Evolutionary conservation across 2,329 filamentous ascomycete genomes (phyloP).

Genomic region (Tolypocladium nubicola): DNA sequence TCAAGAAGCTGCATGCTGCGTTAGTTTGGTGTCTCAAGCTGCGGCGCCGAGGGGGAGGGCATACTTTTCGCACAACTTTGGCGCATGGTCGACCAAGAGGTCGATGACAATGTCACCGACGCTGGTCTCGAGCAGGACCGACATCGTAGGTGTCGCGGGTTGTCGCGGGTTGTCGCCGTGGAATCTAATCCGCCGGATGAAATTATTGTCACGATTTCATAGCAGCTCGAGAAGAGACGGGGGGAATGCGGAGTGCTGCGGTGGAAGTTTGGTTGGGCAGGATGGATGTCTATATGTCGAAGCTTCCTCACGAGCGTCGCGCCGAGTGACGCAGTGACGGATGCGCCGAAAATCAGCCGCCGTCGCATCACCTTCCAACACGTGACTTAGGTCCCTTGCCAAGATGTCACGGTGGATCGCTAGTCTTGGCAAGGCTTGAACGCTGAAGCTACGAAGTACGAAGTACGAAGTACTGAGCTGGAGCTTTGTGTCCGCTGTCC

Average conservation of each 20-base stretch:
- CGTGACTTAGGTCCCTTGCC: not conserved
- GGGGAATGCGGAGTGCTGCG: not conserved
- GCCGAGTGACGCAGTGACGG: not conserved
- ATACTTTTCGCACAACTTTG: constrained; percentile 91
- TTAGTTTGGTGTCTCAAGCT: constrained; percentile 37
- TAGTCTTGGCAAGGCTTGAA: not conserved
- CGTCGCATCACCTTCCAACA: not conserved
- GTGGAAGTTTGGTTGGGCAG: not conserved
- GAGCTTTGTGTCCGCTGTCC: too few species aligned
- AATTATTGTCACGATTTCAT: not conserved
- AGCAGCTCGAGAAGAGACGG: not conserved
- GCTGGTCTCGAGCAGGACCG: constrained; percentile 86
- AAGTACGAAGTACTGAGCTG: too few species aligned
- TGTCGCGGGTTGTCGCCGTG: not conserved
- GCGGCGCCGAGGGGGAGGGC: constrained; percentile 21
- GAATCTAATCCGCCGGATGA: not conserved
- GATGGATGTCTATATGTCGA: not conserved
- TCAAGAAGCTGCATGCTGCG: constrained; percentile 64
- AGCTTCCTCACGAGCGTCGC: not conserved
- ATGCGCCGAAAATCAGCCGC: not conserved
- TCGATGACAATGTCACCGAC: constrained; percentile 92
- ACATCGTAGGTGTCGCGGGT: constrained; percentile 46
- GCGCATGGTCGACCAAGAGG: constrained; percentile 77
- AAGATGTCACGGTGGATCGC: not conserved
- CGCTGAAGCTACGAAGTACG: not conserved